Conservation (phyloP, 176 grass and related monocot genomes). For the Aegilops speltoides region DNA sequence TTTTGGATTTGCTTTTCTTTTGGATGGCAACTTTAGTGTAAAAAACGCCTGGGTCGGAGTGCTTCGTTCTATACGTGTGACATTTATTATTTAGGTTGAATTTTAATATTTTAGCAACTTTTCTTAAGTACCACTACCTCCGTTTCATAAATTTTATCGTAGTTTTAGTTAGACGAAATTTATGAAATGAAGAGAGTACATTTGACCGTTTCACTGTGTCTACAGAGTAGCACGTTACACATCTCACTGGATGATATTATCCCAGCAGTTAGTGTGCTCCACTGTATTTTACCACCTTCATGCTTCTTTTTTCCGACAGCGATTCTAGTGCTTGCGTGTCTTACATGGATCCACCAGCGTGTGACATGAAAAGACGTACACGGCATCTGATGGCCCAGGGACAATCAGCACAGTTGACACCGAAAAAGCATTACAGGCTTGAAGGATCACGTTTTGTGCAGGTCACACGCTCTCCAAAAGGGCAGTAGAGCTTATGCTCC, state of each 20-base stretch:
- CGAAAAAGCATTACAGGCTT: not conserved
- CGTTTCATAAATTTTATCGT: too few species aligned
- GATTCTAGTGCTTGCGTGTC: slow-evolving; percentile 1
- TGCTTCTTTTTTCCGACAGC: not conserved
- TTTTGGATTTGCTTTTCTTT: too few species aligned
- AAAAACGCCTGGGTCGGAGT: too few species aligned
- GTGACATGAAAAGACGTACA: not conserved
- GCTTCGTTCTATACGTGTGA: too few species aligned
- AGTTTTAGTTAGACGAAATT: too few species aligned
- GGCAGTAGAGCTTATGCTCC: slow-evolving; percentile 24
- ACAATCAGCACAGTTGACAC: slow-evolving; percentile 13
- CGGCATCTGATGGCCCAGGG: not conserved
- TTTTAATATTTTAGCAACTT: too few species aligned
- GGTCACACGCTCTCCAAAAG: not conserved
- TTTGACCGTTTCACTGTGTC: not conserved
- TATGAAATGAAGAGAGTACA: too few species aligned
- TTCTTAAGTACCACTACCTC: too few species aligned
- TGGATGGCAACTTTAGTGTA: too few species aligned
- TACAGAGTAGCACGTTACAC: not conserved
- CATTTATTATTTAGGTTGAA: too few species aligned
- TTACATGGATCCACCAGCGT: not conserved
- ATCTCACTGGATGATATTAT: not conserved
- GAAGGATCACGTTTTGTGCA: slow-evolving; percentile 24
- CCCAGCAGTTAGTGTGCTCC: not conserved
- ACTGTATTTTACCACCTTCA: not conserved